Evolutionary conservation across 768 basidiomycete genomes (phyloP).

Genomic region (Russula sp.): DNA sequence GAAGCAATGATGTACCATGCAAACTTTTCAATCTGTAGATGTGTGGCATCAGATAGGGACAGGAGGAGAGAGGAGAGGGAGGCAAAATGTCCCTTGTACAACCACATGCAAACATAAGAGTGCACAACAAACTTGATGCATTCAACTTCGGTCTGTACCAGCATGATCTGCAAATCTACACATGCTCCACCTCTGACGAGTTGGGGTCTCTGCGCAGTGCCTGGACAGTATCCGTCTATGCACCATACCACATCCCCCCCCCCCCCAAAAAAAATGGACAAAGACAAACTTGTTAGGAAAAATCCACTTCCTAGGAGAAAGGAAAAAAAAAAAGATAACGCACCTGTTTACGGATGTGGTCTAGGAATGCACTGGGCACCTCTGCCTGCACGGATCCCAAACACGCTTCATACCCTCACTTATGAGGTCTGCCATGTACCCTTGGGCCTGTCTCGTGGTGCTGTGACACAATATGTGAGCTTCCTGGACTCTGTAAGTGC

Average conservation of each 20-base stretch:
- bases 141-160: conserved; percentile 92
- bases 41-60: background rate
- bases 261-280: background rate
- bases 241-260: conserved; percentile 3
- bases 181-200: conserved; percentile 89
- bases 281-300: background rate
- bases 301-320: background rate
- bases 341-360: conserved; percentile 81
- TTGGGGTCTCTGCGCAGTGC: conserved; percentile 71
- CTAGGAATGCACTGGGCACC: conserved; percentile 57
- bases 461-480: conserved; percentile 65
- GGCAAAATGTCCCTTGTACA: conserved; percentile 52
- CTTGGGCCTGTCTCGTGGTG: conserved; percentile 74
- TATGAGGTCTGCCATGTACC: conserved; percentile 65
- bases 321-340: conserved; percentile 21
- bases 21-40: conserved; percentile 76
- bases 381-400: conserved; percentile 65
- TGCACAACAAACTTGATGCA: conserved; percentile 88
- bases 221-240: conserved; percentile 72
- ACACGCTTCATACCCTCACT: conserved; percentile 54
- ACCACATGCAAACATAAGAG: conserved; percentile 79
- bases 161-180: conserved; percentile 84
- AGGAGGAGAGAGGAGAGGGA: background rate
- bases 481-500: conserved; percentile 28
- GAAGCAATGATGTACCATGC: conserved; percentile 72